Percentiles rank a stretch among this genome's conserved stretches.
Conservation (phyloP, 108 stramenopile genomes). For the Chaetoceros tenuissimus region DNA sequence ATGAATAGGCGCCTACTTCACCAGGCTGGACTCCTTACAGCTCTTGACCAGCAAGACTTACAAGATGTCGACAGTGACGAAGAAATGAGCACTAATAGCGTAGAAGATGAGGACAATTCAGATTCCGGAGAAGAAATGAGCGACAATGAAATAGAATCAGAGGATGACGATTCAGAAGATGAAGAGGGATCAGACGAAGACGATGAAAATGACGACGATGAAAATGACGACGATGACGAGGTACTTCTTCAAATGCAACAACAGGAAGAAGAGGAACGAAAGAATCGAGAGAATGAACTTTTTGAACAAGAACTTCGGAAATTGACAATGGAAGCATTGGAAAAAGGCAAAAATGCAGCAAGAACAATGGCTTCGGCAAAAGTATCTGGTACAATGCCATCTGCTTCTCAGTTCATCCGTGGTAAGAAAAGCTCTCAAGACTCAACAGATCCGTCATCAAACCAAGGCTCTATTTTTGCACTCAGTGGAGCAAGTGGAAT, state of each 20-base stretch:
- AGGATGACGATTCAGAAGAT: slow-evolving; percentile 5
- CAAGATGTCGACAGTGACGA: slow-evolving; percentile 35
- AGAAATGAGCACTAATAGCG: slow-evolving; percentile 30
- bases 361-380: slow-evolving; percentile 48
- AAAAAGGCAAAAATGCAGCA: slow-evolving; percentile 62
- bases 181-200: slow-evolving; percentile 4
- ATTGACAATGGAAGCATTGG: slow-evolving; percentile 80
- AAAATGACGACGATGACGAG: slow-evolving; percentile 31
- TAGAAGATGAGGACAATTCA: slow-evolving; percentile 36
- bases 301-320: slow-evolving; percentile 79
- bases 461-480: slow-evolving; percentile 12
- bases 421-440: background rate
- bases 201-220: slow-evolving; percentile 29
- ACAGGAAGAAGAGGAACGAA: slow-evolving; percentile 67
- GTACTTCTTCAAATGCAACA: slow-evolving; percentile 51
- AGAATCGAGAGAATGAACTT: slow-evolving; percentile 78
- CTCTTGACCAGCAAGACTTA: slow-evolving; percentile 18
- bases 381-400: slow-evolving; percentile 64
- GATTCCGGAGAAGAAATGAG: slow-evolving; percentile 27
- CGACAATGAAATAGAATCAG: slow-evolving; percentile 30
- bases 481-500: slow-evolving; percentile 68
- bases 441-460: background rate
- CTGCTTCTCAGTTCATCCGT: slow-evolving; percentile 49
- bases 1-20: slow-evolving; percentile 43
- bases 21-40: slow-evolving; percentile 41